Conservation (phyloP, 75 land plant species). For the Picea glauca region DNA sequence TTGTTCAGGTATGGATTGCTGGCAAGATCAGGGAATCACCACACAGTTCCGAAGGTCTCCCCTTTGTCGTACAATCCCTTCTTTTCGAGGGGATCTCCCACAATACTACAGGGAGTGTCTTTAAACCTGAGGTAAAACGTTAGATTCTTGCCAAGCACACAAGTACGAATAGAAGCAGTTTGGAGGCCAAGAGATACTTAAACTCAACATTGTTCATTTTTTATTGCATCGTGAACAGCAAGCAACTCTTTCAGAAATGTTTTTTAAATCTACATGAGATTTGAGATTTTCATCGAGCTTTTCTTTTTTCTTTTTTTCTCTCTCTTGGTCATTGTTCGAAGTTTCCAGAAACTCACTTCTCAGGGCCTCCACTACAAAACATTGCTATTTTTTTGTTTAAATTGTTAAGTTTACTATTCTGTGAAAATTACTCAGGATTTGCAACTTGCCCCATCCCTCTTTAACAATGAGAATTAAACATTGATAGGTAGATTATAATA, state of each 20-base stretch:
- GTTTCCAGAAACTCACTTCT: neutral
- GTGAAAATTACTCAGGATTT: too few relatives aligned
- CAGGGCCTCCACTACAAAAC: neutral
- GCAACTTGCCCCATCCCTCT: too few relatives aligned
- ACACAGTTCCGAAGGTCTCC: conserved; percentile 1
- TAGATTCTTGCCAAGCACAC: too few relatives aligned
- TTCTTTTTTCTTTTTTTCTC: too few relatives aligned
- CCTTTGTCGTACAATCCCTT: conserved; percentile 6
- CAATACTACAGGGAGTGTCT: conserved; percentile 46
- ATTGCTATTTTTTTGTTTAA: neutral
- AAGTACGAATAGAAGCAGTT: neutral
- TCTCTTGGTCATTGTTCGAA: neutral
- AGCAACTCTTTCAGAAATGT: neutral
- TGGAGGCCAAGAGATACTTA: neutral
- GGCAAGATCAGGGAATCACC: conserved; percentile 15
- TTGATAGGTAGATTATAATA: too few relatives aligned
- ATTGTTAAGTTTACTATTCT: too few relatives aligned
- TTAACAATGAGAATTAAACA: too few relatives aligned
- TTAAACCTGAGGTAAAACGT: conserved; percentile 18
- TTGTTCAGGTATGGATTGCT: conserved; percentile 32
- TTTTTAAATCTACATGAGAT: neutral
- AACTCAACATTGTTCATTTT: neutral
- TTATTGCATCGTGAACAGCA: too few relatives aligned
- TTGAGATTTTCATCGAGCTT: neutral
- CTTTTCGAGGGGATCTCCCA: conserved; percentile 42